Base-by-base conservation (phyloP, 1,139 yeast species). In the Petasospora rhodanensis region DNA sequence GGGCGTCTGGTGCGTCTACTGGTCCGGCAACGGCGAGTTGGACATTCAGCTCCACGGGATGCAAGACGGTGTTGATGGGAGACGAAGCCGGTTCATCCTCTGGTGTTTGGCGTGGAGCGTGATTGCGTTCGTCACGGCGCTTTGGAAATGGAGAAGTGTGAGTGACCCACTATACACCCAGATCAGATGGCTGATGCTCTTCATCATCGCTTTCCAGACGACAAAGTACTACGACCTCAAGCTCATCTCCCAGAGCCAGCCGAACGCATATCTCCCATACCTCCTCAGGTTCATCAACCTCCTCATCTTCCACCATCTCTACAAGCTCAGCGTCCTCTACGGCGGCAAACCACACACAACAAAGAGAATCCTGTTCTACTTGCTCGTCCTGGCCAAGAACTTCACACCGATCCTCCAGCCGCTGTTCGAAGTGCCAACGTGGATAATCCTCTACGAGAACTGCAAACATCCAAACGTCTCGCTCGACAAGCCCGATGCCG, bases 1-100 rank as follows among this genome's bases (percentile, higher is more conserved):
- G 6, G 34, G 34, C 12, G 26, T 31, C 3, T 31, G 34, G 34
- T 31, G 34, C 14, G 7, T 16, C 4, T 22, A 17, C 9, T 21
- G 17, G 19, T n/a, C 14, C 22, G 29, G 26, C 7, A 20, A 26
- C 16, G 26, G 17, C 5, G 11, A 22, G 7, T 11, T 31, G 14
- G 16, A 22, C 7, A 19, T 31, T 4, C 15, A 22, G 6, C 26
- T 31, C 19, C 17, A 18, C 12, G 34, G 26, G 13, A 26, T 18
- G 28, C 17, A 26, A 8, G 17, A n/a, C 5, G 12, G 22, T 15
- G 18, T 7, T 13, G 25, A 15, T 11, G 28, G 11, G 8, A 11
- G 7, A 11, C 15, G 14, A 19, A 5, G 10, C 19, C 9, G n/a
- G 4, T 27, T 21, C 14, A 6, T n/a, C 6, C 6, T 20, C 13